Evolutionary conservation across 345 rosid genomes (phyloP), one percentile per base, ranked within the genome.

Genomic region (Populus pruinosa): DNA sequence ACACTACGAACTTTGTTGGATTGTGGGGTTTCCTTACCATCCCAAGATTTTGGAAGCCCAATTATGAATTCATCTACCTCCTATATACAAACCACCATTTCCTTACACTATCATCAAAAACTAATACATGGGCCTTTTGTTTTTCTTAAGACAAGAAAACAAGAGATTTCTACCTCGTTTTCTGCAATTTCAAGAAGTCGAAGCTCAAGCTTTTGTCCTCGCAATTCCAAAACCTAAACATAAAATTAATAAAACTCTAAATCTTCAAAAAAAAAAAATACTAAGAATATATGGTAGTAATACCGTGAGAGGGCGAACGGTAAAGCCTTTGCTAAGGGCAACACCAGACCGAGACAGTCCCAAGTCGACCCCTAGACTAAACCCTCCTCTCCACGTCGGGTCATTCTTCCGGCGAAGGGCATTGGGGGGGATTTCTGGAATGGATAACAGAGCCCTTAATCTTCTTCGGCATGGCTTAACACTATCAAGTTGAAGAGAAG

Each of bases 361-460:
- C 90, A 95, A 78, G 84, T 95, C 97, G 23, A 93, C 87, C 18
- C 97, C 99, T 9, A 95, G 86, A 76, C 98, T 93, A 81, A 93
- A 95, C 75, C 99, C 99, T 49, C 94, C 92, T 76, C 90, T 85
- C 96, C 97, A 95, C 13, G 71, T 75, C 1, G 76, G 81, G 82
- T 93, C 90, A 31, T 2, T 79, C 82, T 82, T 83, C 86, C 92
- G 92, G 69, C 90, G 90, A 80, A 80, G 71, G 68, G 91, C 98
- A 71, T 95, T 93, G 0, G 99, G 91, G 5, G 91, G 94, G n/a
- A 91, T 67, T 70, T 91, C 96, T 2, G 79, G 83, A 12, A 72
- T 67, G 39, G 89, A 82, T 62, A 86, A 70, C 8, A 71, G 66
- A 68, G 88, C 86, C 73, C 79, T 80, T 70, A 67, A 6, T 36